Base-by-base conservation (phyloP, 2,329 filamentous ascomycete species). In the Fusarium dlaminii region DNA sequence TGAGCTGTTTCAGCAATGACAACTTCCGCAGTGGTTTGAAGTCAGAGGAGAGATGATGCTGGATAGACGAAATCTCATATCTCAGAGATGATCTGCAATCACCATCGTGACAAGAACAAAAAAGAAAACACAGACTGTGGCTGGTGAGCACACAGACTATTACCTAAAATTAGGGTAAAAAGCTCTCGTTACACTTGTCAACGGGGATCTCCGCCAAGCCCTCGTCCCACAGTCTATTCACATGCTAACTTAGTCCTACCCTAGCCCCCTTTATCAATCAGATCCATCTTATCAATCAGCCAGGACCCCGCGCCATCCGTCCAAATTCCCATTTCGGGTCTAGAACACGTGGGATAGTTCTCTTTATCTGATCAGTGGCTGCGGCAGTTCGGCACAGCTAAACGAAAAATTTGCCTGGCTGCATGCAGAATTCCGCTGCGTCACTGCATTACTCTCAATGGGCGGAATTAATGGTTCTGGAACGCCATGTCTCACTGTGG, bases 251-350 rank as follows among this genome's bases (percentile, higher is more conserved):
- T n/a, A 34, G n/a, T 32, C 48, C 30, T 51, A 24, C n/a, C 30
- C 51, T 57, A 57, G 55, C 10, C 30, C 8, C 10, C 18, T 32
- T 48, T 57, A 57, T 57, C 55, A 57, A 57, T 57, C 55, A 36
- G 40, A 57, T 57, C 51, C 55, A 57, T 57, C 55, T 57, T 57
- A 57, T 57, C 55, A 57, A 57, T 57, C 55, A 48, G n/a, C 30
- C 24, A 22, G 30, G 14, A 57, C 39, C 55, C 55, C 55, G n/a
- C 55, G 30, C 30, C 8, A 22, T 48, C 55, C 55, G 39, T 39
- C 10, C 20, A 27, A 34, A 8, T 36, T 34, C n/a, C 55, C 55
- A 17, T 57, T 46, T 46, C 27, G 9, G 40, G 55, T 34, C 32
- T 57, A 57, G 55, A 57, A 27, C 55, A 18, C n/a, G 30, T 57